Base-by-base conservation (phyloP, 257 asterid species). In the Solanum appendiculatum region DNA sequence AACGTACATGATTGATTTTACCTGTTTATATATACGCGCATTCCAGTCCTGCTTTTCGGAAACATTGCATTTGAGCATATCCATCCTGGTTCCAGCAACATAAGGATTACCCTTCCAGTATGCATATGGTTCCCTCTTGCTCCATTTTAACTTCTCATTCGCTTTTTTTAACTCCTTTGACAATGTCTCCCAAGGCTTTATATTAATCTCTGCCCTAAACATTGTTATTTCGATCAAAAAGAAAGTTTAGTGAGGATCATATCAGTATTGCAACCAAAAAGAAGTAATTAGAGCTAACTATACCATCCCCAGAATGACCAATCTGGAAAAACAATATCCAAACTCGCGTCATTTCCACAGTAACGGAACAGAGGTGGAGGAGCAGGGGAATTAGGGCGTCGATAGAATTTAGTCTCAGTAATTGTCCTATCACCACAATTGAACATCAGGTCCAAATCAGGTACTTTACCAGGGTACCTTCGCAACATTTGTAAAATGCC, bases 61-160 rank as follows among this genome's bases (percentile, higher is more conserved):
- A 58, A 91, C 95, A 86, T 97, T 93, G 54, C 99, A 97, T 54
- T 88, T 94, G 39, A 94, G 92, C 85, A 97, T 90, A 68, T 95
- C 98, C 94, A 42, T 87, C 93, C 99, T 92, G 7, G 91, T 90
- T 8, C 64, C 36, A 58, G 94, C 90, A n/a, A 92, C 95, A 6
- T 5, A 2, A 0, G 95, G 97, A 87, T 93, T 94, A 33, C 98
- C 99, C 74, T 94, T 97, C 98, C 99, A 97, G 85, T 91, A 95
- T 63, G 99, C 98, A 89, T 92, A 87, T 2, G 97, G 96, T 86
- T 94, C 99, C 88, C 98, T 91, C 7, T 91, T 94, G 13, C 83
- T 87, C 99, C 99, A 97, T 75, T 36, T 88, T 25, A 48, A 90
- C 91, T 91, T 89, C 86, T 46, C 68, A 78, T 91, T 97, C 85